Evolutionary conservation across 1,284 basidiomycete species (phyloP).

Genomic region (Inonotus obliquus): DNA sequence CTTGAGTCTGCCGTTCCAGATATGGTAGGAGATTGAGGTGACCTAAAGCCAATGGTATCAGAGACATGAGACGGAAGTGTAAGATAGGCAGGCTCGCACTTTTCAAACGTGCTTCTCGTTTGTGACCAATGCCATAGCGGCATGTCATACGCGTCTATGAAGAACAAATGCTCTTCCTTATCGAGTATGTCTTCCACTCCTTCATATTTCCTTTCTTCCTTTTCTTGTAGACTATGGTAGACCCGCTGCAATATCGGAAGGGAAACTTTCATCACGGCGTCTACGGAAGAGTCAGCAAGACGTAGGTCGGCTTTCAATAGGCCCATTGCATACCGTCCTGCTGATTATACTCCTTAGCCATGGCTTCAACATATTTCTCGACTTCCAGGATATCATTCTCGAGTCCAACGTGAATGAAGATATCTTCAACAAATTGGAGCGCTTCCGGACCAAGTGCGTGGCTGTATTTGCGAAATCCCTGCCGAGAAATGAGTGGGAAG

Average conservation of each 20-base stretch:
- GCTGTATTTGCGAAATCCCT: conserved; percentile 82
- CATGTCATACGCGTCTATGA: conserved; percentile 93
- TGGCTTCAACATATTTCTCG: conserved; percentile 74
- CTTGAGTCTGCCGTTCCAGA: conserved; percentile 80
- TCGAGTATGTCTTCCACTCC: conserved; percentile 67
- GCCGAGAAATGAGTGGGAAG: neutral
- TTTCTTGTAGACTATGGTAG: conserved; percentile 77
- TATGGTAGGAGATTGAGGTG: conserved; percentile 50
- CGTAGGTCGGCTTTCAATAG: neutral
- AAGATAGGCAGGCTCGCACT: conserved; percentile 39
- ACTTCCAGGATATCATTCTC: conserved; percentile 54
- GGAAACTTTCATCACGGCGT: conserved; percentile 78
- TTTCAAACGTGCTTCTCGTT: conserved; percentile 81
- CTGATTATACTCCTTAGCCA: conserved; percentile 87
- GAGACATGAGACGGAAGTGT: neutral
- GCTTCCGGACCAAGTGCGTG: conserved; percentile 77
- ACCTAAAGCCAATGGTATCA: conserved; percentile 32
- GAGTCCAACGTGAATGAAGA: conserved; percentile 65
- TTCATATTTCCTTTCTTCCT: conserved; percentile 50
- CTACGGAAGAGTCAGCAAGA: conserved; percentile 33
- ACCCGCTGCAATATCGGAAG: conserved; percentile 70
- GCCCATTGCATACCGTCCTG: conserved; percentile 68
- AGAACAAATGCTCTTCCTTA: conserved; percentile 78
- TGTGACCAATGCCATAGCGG: conserved; percentile 87
- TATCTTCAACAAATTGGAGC: conserved; percentile 60